These are phyloP conservation scores for Lyophyllum semitale DNA, from an alignment of 768 basidiomycete species.

Conservation along the genomic window DNA sequence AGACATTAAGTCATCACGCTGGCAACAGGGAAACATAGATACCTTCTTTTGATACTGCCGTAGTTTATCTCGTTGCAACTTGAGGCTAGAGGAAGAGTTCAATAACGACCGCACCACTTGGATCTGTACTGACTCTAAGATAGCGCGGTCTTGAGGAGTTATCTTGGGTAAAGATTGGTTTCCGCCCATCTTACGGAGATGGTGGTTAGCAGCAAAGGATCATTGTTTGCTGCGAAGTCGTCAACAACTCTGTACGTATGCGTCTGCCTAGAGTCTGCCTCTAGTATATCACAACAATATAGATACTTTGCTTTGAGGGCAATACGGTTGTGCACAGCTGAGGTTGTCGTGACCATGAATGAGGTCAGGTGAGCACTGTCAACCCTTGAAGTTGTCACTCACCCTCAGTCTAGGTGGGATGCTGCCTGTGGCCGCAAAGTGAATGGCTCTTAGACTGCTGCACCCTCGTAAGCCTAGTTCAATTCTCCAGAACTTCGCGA, in stretches of 20 bases:
- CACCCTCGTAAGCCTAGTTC: slow-evolving; percentile 15
- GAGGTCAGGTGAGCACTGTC: background rate
- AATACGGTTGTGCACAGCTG: too few species aligned
- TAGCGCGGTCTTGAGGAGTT: slow-evolving; percentile 90
- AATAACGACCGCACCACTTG: slow-evolving; percentile 12
- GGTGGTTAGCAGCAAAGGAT: background rate
- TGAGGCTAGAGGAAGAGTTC: slow-evolving; percentile 60
- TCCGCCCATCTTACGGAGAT: slow-evolving; percentile 53
- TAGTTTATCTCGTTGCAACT: slow-evolving; percentile 94
- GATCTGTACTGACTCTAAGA: slow-evolving; percentile 78
- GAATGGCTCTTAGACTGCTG: slow-evolving; percentile 29
- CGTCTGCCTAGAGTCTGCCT: background rate
- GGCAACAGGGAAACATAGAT: background rate
- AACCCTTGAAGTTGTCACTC: background rate
- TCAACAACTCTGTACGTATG: background rate
- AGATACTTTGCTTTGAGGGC: background rate
- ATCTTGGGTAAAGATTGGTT: slow-evolving; percentile 83
- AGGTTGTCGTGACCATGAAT: background rate
- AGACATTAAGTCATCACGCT: background rate
- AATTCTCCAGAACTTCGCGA: slow-evolving; percentile 19
- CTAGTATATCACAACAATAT: background rate
- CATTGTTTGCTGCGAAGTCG: slow-evolving; percentile 1
- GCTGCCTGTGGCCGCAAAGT: slow-evolving; percentile 17
- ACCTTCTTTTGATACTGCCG: slow-evolving; percentile 96
- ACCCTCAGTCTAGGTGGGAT: slow-evolving; percentile 19